Percentiles rank a stretch among this genome's conserved stretches.
Conservation (phyloP, 495 filamentous ascomycete species). For the Neurospora tetrasperma region DNA sequence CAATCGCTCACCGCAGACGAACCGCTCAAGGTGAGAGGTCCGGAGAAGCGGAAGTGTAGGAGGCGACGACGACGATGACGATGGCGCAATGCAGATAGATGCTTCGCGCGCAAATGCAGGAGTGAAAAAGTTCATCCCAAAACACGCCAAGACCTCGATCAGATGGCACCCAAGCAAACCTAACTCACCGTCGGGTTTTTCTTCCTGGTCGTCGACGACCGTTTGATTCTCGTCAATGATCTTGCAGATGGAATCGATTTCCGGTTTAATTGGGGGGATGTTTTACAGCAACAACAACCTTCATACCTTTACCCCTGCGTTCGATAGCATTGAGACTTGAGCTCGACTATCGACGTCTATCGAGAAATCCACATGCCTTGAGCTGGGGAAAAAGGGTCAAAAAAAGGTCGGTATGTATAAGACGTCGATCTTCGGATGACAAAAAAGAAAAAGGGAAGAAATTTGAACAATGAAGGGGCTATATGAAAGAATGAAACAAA, state of each 20-base stretch:
- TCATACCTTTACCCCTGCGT: background rate
- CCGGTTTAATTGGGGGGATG: background rate
- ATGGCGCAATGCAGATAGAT: background rate
- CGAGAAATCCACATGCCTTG: background rate
- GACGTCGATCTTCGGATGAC: background rate
- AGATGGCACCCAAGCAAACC: background rate
- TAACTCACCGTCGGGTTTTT: background rate
- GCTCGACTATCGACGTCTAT: background rate
- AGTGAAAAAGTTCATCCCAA: background rate
- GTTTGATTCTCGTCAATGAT: background rate
- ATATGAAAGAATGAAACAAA: background rate
- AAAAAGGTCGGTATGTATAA: background rate
- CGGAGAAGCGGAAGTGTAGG: background rate
- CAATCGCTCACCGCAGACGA: background rate
- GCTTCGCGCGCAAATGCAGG: background rate
- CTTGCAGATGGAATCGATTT: background rate
- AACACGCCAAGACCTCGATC: background rate
- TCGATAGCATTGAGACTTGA: background rate
- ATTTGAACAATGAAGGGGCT: background rate
- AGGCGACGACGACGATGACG: background rate
- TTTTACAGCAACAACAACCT: background rate
- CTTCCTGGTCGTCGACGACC: too few relatives aligned
- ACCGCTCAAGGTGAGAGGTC: background rate
- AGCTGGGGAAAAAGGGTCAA: background rate
- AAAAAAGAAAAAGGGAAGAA: background rate